phyloP scores from a whole-genome alignment of 2,329 filamentous ascomycete species.

The Trichocomaceae sp. region DNA sequence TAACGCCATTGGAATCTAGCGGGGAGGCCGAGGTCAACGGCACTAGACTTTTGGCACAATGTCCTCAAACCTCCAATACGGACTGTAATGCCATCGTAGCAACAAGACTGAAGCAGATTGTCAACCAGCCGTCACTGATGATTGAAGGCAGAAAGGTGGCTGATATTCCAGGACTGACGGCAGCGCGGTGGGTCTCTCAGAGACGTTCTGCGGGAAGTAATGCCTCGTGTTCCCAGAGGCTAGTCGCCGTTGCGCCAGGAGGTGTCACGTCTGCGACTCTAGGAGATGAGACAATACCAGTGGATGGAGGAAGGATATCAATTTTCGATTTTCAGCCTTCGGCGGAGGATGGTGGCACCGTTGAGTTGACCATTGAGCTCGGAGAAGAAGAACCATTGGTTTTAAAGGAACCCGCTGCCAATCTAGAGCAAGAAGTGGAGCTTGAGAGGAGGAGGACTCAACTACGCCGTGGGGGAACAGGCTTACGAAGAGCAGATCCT shows the following conservation, averaged over 20 bases:
- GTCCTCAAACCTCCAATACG: slow-evolving; percentile 15
- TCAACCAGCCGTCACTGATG: slow-evolving; percentile 56
- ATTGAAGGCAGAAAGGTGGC: slow-evolving; percentile 60
- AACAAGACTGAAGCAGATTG: slow-evolving; percentile 29
- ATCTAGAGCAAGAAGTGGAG: slow-evolving; percentile 71
- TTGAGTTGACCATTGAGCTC: slow-evolving; percentile 64
- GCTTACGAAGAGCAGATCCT: slow-evolving; percentile 37
- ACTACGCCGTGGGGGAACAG: slow-evolving; percentile 49
- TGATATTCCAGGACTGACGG: slow-evolving; percentile 59
- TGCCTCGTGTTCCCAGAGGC: slow-evolving; percentile 27
- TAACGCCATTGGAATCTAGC: slow-evolving; percentile 26
- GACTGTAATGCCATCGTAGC: neutral
- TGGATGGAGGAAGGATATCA: slow-evolving; percentile 69
- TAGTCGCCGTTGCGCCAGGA: slow-evolving; percentile 68
- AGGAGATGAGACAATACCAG: slow-evolving; percentile 66
- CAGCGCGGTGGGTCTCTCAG: slow-evolving; percentile 64
- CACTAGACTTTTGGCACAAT: slow-evolving; percentile 1
- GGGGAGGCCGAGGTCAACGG: neutral
- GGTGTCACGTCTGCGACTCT: slow-evolving; percentile 54
- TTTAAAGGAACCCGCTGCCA: slow-evolving; percentile 65
- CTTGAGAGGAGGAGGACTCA: slow-evolving; percentile 70
- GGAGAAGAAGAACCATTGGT: slow-evolving; percentile 63
- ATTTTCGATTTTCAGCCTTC: slow-evolving; percentile 69
- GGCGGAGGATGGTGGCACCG: slow-evolving; percentile 48
- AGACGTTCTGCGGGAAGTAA: slow-evolving; percentile 47